These are phyloP conservation scores for Camellia japonica DNA, from an alignment of 148 eudicot genomes.

Conservation along the genomic window DNA sequence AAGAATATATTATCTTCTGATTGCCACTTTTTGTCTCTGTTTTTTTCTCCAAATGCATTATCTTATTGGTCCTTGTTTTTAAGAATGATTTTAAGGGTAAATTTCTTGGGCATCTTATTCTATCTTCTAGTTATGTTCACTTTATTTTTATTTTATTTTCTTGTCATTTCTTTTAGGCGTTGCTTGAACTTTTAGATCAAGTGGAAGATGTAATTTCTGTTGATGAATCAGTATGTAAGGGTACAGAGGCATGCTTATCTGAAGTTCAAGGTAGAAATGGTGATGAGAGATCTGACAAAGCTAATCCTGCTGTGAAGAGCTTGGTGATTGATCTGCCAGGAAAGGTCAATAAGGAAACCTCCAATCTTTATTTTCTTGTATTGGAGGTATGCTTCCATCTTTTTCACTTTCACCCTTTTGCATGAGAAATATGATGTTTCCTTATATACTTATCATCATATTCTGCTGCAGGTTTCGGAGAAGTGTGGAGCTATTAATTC, in stretches of 20 bases:
- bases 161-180: slow-evolving; percentile 44
- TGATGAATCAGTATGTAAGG: slow-evolving; percentile 39
- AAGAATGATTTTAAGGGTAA: background rate
- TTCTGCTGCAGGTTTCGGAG: slow-evolving; percentile 67
- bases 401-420: background rate
- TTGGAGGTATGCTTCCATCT: slow-evolving; percentile 48
- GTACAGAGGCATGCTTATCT: slow-evolving; percentile 16
- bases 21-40: background rate
- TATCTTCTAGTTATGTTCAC: background rate
- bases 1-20: background rate
- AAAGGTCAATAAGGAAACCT: slow-evolving; percentile 23
- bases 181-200: slow-evolving; percentile 89
- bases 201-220: slow-evolving; percentile 73
- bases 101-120: background rate
- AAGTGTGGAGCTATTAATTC: slow-evolving; percentile 44
- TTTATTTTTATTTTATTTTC: background rate
- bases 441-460: background rate
- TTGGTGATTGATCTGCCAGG: slow-evolving; percentile 1
- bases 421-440: background rate
- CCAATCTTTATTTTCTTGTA: slow-evolving; percentile 50
- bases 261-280: slow-evolving; percentile 22
- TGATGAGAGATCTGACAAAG: slow-evolving; percentile 19
- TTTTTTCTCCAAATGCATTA: slow-evolving; percentile 5
- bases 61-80: background rate
- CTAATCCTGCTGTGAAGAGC: slow-evolving; percentile 19